Evolutionary conservation across 768 basidiomycete species (phyloP), one percentile per base, ranked within the genome.

Genomic region (Gloeopeniophorella convolvens): DNA sequence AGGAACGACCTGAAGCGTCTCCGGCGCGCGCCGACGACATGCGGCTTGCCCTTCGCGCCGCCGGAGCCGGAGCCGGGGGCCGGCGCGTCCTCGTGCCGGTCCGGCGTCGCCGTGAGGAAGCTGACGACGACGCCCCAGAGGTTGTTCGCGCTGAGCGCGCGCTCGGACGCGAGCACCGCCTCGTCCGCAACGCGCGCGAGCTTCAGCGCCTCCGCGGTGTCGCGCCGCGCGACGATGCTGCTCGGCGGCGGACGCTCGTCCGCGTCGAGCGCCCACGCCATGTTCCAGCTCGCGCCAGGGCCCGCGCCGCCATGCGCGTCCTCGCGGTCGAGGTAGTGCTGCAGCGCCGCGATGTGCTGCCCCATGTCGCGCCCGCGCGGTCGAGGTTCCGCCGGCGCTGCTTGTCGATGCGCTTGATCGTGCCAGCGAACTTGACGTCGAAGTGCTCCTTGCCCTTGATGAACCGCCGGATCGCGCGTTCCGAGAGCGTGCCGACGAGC

Each of bases 161-260:
- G 70, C 50, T 83, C 80, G 5, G 77, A 77, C 59, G 79, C 79
- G 15, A 81, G 57, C 35, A 82, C 69, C 13, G 77, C 72, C 63
- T 78, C 73, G 61, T 90, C 89, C 5, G 89, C 89, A 30, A 89
- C 74, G 43, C 74, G 77, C 21, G 85, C 87, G 33, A 92, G 69
- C 59, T 76, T 70, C 21, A 81, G 71, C 9, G 89, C 89, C 68
- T 92, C 89, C 32, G 73, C 71, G 5, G 90, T 94, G 60, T 98
- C 94, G 45, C 92, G 69, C 49, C 93, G 72, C n/a, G 88, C 82
- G 27, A 89, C 88, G 58, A 97, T 90, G 45, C 91, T 93, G 59
- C 85, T 89, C 3, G 94, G 88, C 4, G 95, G 95, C 3, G 95
- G 95, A 16, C 74, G 72, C 67, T 96, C 93, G 43, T 78, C 70